phyloP scores from a whole-genome alignment of 352 stramenopile genomes.

The Globisporangium splendens region DNA sequence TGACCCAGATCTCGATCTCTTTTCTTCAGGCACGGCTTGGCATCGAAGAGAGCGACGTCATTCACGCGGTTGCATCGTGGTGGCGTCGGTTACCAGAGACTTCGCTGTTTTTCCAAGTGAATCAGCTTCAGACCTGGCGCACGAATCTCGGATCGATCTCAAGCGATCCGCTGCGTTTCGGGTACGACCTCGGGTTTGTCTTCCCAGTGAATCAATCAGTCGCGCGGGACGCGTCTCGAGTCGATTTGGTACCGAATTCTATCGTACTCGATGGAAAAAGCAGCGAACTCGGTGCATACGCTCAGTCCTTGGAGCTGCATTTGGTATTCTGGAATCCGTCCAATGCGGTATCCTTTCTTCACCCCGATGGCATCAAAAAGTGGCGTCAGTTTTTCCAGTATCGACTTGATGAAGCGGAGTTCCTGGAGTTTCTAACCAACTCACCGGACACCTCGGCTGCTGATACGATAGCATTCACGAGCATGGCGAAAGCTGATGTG shows the following conservation, averaged over 20 bases:
- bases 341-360: conserved; percentile 33
- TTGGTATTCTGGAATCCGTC: conserved; percentile 36
- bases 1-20: conserved; percentile 32
- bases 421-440: neutral
- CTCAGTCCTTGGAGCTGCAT: conserved; percentile 24
- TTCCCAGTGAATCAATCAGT: conserved; percentile 26
- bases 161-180: conserved; percentile 37
- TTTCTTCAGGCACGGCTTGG: conserved; percentile 33
- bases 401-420: conserved; percentile 13
- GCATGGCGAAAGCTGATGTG: conserved; percentile 14
- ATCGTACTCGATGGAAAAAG: conserved; percentile 7
- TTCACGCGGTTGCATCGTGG: conserved; percentile 35
- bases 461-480: neutral
- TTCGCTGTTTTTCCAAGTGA: conserved; percentile 45
- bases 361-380: conserved; percentile 20
- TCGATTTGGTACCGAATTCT: conserved; percentile 36
- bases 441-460: neutral
- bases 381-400: conserved; percentile 23
- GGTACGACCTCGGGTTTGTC: conserved; percentile 39
- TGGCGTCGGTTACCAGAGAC: conserved; percentile 27
- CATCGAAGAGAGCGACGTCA: conserved; percentile 20
- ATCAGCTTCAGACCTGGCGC: conserved; percentile 40
- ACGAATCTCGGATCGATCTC: conserved; percentile 8
- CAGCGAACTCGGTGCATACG: conserved; percentile 24
- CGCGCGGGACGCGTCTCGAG: conserved; percentile 17